These are phyloP conservation scores for Hemileccinum hortonii DNA, from an alignment of 1,284 basidiomycete species.

Conservation along the genomic window DNA sequence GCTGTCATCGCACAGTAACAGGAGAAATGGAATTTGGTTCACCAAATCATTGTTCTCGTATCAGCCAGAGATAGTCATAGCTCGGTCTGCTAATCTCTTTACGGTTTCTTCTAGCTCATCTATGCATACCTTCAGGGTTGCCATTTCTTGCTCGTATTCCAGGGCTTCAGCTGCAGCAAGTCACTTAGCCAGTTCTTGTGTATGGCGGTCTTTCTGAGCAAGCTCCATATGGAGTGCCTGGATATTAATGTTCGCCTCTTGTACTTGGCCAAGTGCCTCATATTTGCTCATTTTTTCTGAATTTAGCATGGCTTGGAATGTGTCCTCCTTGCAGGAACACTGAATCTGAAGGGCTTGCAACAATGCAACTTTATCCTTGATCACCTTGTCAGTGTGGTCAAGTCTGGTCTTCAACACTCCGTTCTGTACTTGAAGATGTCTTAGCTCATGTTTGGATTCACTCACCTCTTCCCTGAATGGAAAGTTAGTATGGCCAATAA, in stretches of 20 bases:
- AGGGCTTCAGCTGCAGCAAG: constrained; percentile 23
- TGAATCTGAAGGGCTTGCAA: constrained; percentile 24
- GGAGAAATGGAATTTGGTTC: constrained; percentile 15
- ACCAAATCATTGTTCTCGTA: constrained; percentile 47
- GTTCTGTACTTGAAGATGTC: constrained; percentile 26
- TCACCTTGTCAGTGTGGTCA: constrained; percentile 13
- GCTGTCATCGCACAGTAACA: constrained; percentile 8
- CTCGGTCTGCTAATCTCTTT: constrained; percentile 25
- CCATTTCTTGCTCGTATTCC: constrained; percentile 27
- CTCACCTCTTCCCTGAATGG: constrained; percentile 18
- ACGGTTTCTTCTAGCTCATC: constrained; percentile 31
- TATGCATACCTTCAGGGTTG: constrained; percentile 26
- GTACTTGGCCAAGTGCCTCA: constrained; percentile 19
- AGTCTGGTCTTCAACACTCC: constrained; percentile 14
- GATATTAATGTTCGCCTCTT: constrained; percentile 20
- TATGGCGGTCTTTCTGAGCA: constrained; percentile 18
- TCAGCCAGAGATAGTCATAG: constrained; percentile 33
- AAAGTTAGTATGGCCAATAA: constrained; percentile 3
- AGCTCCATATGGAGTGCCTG: constrained; percentile 27
- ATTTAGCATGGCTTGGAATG: constrained; percentile 23
- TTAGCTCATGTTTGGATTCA: constrained; percentile 18
- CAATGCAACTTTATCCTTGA: constrained; percentile 12
- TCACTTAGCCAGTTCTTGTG: constrained; percentile 23
- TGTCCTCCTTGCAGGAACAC: constrained; percentile 29
- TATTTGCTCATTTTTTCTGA: constrained; percentile 20